Evolutionary conservation across 1,139 yeast species (phyloP).

Genomic region (Kurtzmaniella quercitrusa): DNA sequence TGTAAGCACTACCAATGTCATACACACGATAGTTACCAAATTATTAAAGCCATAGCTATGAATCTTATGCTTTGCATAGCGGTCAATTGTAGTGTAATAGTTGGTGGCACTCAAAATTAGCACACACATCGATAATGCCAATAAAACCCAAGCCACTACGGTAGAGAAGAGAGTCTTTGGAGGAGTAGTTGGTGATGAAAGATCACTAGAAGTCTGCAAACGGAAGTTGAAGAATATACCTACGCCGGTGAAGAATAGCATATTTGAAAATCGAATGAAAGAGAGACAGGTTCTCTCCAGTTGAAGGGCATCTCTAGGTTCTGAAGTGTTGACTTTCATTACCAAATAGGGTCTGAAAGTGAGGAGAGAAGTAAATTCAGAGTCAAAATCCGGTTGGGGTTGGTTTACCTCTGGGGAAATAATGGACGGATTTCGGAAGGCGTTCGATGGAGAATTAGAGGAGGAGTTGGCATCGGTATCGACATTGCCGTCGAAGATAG

Average conservation of each 20-base stretch:
- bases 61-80: conserved; percentile 42
- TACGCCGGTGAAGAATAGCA: conserved; percentile 48
- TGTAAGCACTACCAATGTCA: conserved; percentile 36
- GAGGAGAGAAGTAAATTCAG: not conserved
- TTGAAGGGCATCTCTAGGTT: conserved; percentile 61
- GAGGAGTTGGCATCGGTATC: too few species aligned
- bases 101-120: conserved; percentile 39
- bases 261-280: conserved; percentile 47
- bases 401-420: not conserved
- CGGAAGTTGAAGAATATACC: conserved; percentile 51
- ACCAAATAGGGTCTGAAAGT: conserved; percentile 14
- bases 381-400: not conserved
- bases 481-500: too few species aligned
- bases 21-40: conserved; percentile 32
- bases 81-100: conserved; percentile 43
- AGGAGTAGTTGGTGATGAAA: conserved; percentile 7
- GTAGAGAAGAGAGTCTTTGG: conserved; percentile 21
- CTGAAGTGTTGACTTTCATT: conserved; percentile 44
- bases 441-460: too few species aligned
- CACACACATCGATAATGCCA: conserved; percentile 36
- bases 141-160: conserved; percentile 35
- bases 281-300: conserved; percentile 56
- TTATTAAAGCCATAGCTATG: conserved; percentile 36
- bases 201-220: conserved; percentile 28
- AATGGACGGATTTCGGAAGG: not conserved